Conservation (phyloP, 2,329 filamentous ascomycete species). For the Aspergillus pseudoglaucus region DNA sequence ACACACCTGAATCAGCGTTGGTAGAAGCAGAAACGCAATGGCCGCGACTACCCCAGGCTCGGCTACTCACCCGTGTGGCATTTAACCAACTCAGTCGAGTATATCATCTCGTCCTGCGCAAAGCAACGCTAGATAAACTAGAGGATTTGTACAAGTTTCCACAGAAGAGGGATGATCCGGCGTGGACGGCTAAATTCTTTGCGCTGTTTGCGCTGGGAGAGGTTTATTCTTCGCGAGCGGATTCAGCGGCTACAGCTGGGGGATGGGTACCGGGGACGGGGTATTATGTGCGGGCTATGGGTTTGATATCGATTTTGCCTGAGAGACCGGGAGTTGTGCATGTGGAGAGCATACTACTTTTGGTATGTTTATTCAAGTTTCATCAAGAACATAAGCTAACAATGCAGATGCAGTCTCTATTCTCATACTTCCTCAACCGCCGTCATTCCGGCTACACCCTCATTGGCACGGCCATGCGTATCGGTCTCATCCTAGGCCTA, state of each 20-base stretch:
- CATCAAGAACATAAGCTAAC: neutral
- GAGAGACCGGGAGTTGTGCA: constrained; percentile 37
- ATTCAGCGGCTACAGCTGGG: constrained; percentile 8
- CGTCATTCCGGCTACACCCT: constrained; percentile 21
- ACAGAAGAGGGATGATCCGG: constrained; percentile 16
- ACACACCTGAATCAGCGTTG: constrained; percentile 16
- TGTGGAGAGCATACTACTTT: constrained; percentile 33
- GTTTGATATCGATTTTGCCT: constrained; percentile 30
- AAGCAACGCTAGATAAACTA: constrained; percentile 29
- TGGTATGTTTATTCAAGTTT: constrained; percentile 16
- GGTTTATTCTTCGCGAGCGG: constrained; percentile 24
- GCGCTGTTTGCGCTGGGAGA: constrained; percentile 37
- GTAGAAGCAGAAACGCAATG: constrained; percentile 15
- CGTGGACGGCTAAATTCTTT: constrained; percentile 36
- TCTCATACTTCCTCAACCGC: constrained; percentile 22
- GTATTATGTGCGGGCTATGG: constrained; percentile 34
- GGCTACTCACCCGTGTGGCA: constrained; percentile 23
- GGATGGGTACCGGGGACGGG: constrained; percentile 31
- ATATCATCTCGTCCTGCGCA: constrained; percentile 24
- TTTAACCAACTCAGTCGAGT: constrained; percentile 23
- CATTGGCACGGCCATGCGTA: constrained; percentile 31
- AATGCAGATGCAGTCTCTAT: constrained; percentile 13
- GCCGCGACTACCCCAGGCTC: constrained; percentile 23
- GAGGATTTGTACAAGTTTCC: constrained; percentile 22
- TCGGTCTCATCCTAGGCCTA: constrained; percentile 35